These are phyloP conservation scores for Petrea volubilis DNA, from an alignment of 257 asterid genomes.

Conservation along the genomic window DNA sequence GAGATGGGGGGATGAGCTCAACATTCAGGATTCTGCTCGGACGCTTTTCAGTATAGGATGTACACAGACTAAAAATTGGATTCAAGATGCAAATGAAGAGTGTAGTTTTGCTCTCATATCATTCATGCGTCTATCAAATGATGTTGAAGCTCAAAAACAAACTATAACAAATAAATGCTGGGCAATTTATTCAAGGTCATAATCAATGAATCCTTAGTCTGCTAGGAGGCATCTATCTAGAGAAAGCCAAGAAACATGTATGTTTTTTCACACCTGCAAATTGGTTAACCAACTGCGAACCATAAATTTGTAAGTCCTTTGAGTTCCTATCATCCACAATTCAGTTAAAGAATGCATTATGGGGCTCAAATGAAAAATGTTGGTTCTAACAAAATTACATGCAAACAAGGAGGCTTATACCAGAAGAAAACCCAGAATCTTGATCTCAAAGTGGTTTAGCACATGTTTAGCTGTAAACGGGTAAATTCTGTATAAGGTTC, in stretches of 20 bases:
- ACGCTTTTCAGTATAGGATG: neutral
- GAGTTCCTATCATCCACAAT: conserved; percentile 4
- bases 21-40: neutral
- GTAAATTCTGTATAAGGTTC: conserved; percentile 22
- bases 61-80: neutral
- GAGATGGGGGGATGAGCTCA: neutral
- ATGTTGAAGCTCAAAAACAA: neutral
- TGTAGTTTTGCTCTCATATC: neutral
- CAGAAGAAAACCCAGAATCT: neutral
- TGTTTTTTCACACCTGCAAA: neutral
- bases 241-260: conserved; percentile 16
- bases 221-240: neutral
- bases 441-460: conserved; percentile 7
- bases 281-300: neutral
- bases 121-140: neutral
- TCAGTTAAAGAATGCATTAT: neutral
- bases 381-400: neutral
- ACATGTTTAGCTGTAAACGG: conserved; percentile 6
- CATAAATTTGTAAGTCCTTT: neutral
- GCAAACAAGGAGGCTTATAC: neutral
- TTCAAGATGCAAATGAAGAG: conserved; percentile 4
- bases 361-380: neutral
- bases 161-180: neutral
- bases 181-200: neutral
- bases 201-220: neutral